phyloP scores from a whole-genome alignment of 2,329 filamentous ascomycete genomes.

The Hymenoscyphus infarciens region DNA sequence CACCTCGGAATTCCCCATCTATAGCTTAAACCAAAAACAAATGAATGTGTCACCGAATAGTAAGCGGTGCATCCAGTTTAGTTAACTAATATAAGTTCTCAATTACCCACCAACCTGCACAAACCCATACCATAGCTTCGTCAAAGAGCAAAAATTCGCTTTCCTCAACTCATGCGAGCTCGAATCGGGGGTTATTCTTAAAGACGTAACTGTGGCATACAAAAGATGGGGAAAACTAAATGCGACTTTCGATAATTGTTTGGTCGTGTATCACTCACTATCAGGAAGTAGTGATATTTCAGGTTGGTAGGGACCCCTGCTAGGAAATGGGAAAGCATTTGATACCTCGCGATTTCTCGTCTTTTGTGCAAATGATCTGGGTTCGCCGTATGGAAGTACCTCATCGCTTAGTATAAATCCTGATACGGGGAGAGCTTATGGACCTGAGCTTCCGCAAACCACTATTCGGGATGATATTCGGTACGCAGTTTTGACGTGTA shows the following conservation, averaged over 20 bases:
- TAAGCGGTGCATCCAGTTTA: too few relatives aligned
- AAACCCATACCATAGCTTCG: constrained; percentile 2
- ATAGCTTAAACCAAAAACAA: too few relatives aligned
- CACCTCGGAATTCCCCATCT: too few relatives aligned
- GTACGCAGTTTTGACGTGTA: constrained; percentile 46
- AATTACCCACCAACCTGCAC: not conserved
- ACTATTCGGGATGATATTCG: constrained; percentile 92
- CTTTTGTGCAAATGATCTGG: constrained; percentile 76
- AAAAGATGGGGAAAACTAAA: constrained; percentile 59
- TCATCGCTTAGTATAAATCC: constrained; percentile 78
- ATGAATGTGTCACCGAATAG: too few relatives aligned
- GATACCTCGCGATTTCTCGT: constrained; percentile 77
- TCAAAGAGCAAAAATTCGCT: constrained; percentile 64
- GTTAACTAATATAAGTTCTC: not conserved
- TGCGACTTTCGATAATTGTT: constrained; percentile 54
- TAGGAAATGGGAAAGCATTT: constrained; percentile 45
- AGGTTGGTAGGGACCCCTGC: constrained; percentile 81
- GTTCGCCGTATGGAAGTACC: constrained; percentile 76
- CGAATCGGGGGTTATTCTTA: constrained; percentile 80
- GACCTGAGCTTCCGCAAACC: constrained; percentile 89
- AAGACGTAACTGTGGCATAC: constrained; percentile 67
- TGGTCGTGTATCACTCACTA: constrained; percentile 74
- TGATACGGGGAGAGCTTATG: constrained; percentile 67
- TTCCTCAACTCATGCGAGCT: constrained; percentile 82
- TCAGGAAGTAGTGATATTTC: constrained; percentile 77